These are phyloP conservation scores for Mortierella hygrophila DNA, from an alignment of 192 early-diverging fungal genomes.

Conservation along the genomic window DNA sequence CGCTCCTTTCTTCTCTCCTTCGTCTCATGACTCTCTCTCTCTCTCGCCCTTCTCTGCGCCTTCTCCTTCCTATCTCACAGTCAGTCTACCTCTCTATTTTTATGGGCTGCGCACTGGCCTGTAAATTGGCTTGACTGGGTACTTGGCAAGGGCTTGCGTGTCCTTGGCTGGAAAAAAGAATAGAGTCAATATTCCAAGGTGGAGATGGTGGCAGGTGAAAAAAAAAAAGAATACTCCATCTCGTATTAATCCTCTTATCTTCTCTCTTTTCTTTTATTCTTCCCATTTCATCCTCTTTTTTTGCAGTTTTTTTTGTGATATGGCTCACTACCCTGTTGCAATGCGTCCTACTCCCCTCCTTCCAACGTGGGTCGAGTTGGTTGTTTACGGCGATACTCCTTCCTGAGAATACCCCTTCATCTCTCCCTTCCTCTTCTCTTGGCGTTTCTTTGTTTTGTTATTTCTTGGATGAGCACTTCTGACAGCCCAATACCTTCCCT, in stretches of 20 bases:
- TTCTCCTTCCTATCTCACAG: not conserved
- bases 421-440: not conserved
- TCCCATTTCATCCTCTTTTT: not conserved
- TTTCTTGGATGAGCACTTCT: not conserved
- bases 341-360: not conserved
- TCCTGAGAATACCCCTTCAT: not conserved
- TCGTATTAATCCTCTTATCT: not conserved
- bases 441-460: not conserved
- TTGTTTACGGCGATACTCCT: not conserved
- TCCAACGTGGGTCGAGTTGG: not conserved
- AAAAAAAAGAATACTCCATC: not conserved
- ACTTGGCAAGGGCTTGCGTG: not conserved
- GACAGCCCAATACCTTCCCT: not conserved
- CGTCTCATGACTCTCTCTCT: not conserved
- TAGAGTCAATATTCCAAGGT: not conserved
- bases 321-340: not conserved
- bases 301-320: not conserved
- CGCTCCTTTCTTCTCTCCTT: not conserved
- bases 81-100: not conserved
- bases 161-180: not conserved
- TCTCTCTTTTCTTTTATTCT: not conserved
- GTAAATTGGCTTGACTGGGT: not conserved
- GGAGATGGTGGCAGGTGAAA: not conserved
- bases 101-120: slow-evolving; percentile 15
- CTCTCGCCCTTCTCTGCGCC: slow-evolving; percentile 7